Percentiles rank a stretch among this genome's conserved stretches.
These are phyloP conservation scores for Paspalum notatum DNA, from an alignment of 176 grass and related monocot genomes.

Conservation along the genomic window DNA sequence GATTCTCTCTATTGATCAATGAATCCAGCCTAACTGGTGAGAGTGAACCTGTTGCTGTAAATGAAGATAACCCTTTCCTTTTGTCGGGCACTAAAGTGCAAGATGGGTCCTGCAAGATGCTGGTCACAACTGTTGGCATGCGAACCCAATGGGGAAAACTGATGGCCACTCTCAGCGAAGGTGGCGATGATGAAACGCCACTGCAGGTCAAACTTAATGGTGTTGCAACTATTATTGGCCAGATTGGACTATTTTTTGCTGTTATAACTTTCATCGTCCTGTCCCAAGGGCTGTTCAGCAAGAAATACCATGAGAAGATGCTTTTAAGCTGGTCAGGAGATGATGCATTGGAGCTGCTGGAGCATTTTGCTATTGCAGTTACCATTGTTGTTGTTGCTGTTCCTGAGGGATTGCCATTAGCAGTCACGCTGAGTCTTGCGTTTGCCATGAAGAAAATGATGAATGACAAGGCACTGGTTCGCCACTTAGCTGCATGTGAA, in stretches of 20 bases:
- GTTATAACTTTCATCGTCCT: constrained; percentile 96
- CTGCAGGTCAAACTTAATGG: constrained; percentile 85
- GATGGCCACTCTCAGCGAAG: constrained; percentile 92
- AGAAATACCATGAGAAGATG: constrained; percentile 51
- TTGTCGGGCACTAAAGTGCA: constrained; percentile 93
- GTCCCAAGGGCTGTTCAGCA: constrained; percentile 64
- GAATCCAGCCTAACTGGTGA: constrained; percentile 96
- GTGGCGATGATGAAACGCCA: constrained; percentile 96
- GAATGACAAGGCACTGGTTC: constrained; percentile 97
- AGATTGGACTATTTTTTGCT: constrained; percentile 92
- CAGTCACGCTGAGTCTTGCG: constrained; percentile 92
- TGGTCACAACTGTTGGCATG: constrained; percentile 96
- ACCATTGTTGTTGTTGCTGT: constrained; percentile 98
- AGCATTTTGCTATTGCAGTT: constrained; percentile 96
- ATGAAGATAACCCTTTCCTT: constrained; percentile 87
- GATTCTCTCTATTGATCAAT: constrained; percentile 90
- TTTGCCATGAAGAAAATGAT: constrained; percentile 99
- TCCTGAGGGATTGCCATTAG: constrained; percentile 94
- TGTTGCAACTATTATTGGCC: constrained; percentile 80
- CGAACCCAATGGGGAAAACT: constrained; percentile 96
- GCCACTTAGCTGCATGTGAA: constrained; percentile 91
- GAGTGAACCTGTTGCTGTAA: constrained; percentile 81
- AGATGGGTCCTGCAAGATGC: constrained; percentile 93
- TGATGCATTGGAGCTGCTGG: constrained; percentile 77
- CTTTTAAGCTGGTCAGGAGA: constrained; percentile 85